Percentiles rank a stretch among this genome's conserved stretches.
Conservation (phyloP, 2,329 filamentous ascomycete species). For the Claviceps sp. region DNA sequence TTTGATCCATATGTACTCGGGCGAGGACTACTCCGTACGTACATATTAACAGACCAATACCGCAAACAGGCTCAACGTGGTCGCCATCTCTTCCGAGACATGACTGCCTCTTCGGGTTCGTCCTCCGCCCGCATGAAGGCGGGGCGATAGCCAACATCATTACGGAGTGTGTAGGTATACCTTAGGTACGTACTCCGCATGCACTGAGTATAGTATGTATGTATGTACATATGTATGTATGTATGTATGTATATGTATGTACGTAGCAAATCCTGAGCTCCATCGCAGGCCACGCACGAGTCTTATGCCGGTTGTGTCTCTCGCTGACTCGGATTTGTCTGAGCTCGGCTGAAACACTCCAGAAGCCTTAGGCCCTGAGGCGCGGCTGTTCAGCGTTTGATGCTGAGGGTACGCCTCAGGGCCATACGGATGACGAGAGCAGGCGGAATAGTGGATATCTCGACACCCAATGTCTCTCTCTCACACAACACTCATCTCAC, state of each 20-base stretch:
- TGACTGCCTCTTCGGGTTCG: not conserved
- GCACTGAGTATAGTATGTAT: no score
- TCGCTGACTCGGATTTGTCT: conserved; percentile 2
- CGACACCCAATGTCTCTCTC: conserved; percentile 5
- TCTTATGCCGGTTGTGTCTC: conserved; percentile 2
- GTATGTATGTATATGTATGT: no score
- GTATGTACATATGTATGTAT: no score
- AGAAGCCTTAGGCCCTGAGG: no score
- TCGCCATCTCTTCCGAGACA: conserved; percentile 2
- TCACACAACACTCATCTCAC: conserved; percentile 3
- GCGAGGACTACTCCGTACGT: not conserved
- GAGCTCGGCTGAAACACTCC: not conserved
- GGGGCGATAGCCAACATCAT: not conserved
- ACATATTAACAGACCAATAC: not conserved
- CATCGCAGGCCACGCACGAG: not conserved
- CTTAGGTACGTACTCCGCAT: not conserved
- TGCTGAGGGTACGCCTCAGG: no score
- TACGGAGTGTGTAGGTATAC: no score
- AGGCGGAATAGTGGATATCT: conserved; percentile 1
- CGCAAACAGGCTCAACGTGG: not conserved
- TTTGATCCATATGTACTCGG: not conserved
- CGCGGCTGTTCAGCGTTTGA: no score
- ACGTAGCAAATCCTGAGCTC: no score
- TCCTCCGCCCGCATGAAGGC: not conserved
- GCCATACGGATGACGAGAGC: not conserved